Base-by-base conservation (phyloP, 2,329 filamentous ascomycete genomes). In the Ophiostoma novo-ulmi region DNA sequence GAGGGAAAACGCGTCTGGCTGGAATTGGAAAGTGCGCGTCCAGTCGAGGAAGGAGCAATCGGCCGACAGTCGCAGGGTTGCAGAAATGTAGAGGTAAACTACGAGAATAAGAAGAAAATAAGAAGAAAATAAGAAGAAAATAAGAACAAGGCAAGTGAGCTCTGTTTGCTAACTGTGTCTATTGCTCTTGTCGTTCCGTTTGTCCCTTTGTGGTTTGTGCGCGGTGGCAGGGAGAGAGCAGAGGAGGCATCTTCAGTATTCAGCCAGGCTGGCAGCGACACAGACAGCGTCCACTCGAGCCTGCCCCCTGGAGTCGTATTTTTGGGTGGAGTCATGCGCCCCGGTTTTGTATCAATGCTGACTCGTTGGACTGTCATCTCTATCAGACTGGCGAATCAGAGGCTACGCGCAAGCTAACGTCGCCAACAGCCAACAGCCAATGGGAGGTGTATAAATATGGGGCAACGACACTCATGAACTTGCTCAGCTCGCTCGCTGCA, bases 1-100 rank as follows among this genome's bases (percentile, higher is more conserved):
- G 55, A 38, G 39, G 38, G 41, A 69, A 41, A 68, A 68, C 70
- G 70, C 70, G 70, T 71, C 55, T 68, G 20, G 3, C 17, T 48
- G 44, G 35, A 52, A 36, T 6, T 35, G 58, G 58, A 36, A 63
- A 63, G 14, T 31, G 26, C 58, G 58, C 58, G 58, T 63, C 22
- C 7, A 26, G 58, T 36, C 26, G 58, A 63, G 13, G 58, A 35
- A 61, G 55, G 55, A 35, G 26, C 26, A 26, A 63, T 20, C 52
- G 52, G n/a, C 48, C 48, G 6, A 55, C n/a, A 35, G 55, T 26
- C 22, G 13, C 58, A 63, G 58, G 11, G 17, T n/a, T 7, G 44
- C 44, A 48, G 17, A 48, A 20, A 20, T 48, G 44, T 20, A n/a
- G 8, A 20, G 14, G 13, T 17, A 44, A 17, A 31, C 31, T 8